Percentiles rank a stretch among this genome's conserved stretches.
Conservation (phyloP, 345 rosid genomes). For the Gossypium bickii region DNA sequence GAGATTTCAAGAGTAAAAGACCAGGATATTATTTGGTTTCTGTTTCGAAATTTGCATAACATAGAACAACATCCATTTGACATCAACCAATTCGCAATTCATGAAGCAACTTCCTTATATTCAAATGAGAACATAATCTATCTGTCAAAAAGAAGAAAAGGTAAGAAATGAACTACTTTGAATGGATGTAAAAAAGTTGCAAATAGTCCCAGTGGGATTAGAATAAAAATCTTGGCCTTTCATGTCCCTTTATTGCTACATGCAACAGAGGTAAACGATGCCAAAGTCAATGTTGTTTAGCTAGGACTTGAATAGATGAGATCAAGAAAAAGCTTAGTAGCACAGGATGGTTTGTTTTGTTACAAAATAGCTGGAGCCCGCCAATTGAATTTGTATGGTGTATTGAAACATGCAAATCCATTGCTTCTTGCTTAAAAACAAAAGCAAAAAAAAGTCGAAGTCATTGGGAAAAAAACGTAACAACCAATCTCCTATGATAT, state of each 20-base stretch:
- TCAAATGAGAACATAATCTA: neutral
- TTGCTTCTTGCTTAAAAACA: neutral
- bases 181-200: neutral
- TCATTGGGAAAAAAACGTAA: neutral
- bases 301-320: neutral
- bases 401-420: neutral
- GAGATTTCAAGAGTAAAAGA: neutral
- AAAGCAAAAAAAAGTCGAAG: neutral
- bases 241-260: neutral
- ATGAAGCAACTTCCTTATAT: neutral
- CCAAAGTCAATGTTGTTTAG: neutral
- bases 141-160: neutral
- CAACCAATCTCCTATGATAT: neutral
- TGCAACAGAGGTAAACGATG: neutral
- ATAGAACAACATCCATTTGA: neutral
- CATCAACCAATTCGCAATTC: conserved; percentile 4
- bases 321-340: neutral
- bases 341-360: neutral
- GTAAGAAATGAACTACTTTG: neutral
- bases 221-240: neutral
- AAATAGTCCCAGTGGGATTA: neutral
- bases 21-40: conserved; percentile 1
- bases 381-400: neutral
- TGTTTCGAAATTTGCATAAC: conserved; percentile 10
- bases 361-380: neutral